Percentiles rank a stretch among this genome's conserved stretches.
Evolutionary conservation across 2,329 filamentous ascomycete species (phyloP).

Genomic region (Chrysoporthe deuterocubensis): DNA sequence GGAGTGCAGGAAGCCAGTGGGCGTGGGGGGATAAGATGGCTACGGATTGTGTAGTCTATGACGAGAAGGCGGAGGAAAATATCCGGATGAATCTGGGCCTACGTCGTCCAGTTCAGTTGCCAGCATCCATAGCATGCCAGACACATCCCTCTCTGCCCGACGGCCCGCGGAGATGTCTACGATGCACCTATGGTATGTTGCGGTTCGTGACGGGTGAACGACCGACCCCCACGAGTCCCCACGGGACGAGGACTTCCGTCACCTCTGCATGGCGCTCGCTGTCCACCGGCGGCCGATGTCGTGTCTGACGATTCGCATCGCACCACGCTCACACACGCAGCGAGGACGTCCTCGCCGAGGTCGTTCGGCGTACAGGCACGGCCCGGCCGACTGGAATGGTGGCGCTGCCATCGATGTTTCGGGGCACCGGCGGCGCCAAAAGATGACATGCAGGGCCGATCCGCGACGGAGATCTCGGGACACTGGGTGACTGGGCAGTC

Average conservation of each 20-base stretch:
- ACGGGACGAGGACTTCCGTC: not conserved
- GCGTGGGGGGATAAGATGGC: too few relatives aligned
- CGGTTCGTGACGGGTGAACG: not conserved
- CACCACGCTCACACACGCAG: not conserved
- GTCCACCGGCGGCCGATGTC: too few relatives aligned
- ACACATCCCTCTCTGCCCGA: too few relatives aligned
- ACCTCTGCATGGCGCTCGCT: not conserved
- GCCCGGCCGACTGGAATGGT: not conserved
- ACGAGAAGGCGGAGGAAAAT: not conserved
- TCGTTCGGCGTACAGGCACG: not conserved
- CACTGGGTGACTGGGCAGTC: too few relatives aligned
- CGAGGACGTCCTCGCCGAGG: not conserved
- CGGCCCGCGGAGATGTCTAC: too few relatives aligned
- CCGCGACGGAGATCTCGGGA: not conserved
- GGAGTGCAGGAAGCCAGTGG: too few relatives aligned
- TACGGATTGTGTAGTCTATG: too few relatives aligned
- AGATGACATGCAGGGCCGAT: not conserved
- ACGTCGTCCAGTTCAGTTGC: not conserved
- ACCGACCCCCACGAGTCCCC: not conserved
- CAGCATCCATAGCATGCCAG: not conserved
- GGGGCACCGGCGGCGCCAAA: not conserved
- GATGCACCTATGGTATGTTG: too few relatives aligned
- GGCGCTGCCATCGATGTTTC: not conserved
- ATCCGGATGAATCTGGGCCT: not conserved
- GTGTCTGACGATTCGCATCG: not conserved